Evolutionary conservation across 2,329 filamentous ascomycete species (phyloP).

Genomic region (Colletotrichum sp.): DNA sequence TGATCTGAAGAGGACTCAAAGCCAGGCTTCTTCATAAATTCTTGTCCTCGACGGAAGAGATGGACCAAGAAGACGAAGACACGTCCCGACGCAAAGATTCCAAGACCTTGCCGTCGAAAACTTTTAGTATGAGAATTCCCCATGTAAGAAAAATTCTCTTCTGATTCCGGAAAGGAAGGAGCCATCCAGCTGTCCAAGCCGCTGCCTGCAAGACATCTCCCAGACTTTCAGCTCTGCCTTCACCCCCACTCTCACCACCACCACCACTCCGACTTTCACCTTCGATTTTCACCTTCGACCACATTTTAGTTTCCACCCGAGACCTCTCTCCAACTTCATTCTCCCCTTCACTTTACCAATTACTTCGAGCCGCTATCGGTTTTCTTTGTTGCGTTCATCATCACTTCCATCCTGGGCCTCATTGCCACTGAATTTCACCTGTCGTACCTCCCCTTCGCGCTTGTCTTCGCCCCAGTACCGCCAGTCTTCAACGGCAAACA

Average conservation of each 20-base stretch:
- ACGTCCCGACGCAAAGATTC: fast-evolving
- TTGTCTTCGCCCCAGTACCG: too few relatives aligned
- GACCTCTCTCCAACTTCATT: background rate
- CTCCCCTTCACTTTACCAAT: background rate
- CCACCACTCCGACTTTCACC: background rate
- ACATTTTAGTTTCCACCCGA: background rate
- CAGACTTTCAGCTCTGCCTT: too few relatives aligned
- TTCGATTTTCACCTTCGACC: background rate
- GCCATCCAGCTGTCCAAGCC: too few relatives aligned
- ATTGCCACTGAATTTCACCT: background rate
- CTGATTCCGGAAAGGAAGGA: background rate
- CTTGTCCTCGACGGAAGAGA: too few relatives aligned
- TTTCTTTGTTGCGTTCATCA: background rate
- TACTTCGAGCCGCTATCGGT: background rate
- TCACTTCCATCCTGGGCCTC: background rate
- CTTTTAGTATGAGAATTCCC: background rate
- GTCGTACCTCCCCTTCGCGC: background rate
- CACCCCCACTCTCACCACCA: too few relatives aligned
- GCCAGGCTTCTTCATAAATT: background rate
- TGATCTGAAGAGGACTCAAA: background rate
- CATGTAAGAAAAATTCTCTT: fast-evolving
- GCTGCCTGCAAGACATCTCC: background rate
- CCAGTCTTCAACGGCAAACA: background rate
- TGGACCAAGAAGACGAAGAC: background rate
- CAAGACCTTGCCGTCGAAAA: fast-evolving